Evolutionary conservation across 345 rosid species (phyloP), one percentile per base, ranked within the genome.

Genomic region (Moricandia moricandioides): DNA sequence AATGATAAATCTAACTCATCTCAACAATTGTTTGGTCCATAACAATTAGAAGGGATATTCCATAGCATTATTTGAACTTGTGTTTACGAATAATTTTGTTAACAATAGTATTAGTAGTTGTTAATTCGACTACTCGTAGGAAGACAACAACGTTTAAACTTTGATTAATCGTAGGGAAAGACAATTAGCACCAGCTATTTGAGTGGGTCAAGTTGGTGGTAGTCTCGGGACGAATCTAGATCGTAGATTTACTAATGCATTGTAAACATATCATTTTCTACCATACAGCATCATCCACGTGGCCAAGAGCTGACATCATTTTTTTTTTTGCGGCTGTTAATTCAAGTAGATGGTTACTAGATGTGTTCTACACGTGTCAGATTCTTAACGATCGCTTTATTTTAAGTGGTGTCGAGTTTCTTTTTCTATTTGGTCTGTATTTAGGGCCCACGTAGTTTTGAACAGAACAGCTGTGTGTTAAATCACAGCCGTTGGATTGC

Each of bases 191-290:
- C 49, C 59, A 65, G 49, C 78, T 65, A 74, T 13, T 3, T 39
- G 18, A 43, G 59, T 43, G 26, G 71, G 57, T 18, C 52, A 74
- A 60, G 62, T 75, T 67, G 73, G 26, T 34, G 69, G 26, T 34
- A 63, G 63, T 75, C 62, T 75, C 69, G 79, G 60, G 68, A 75
- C 79, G 69, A 67, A 75, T 67, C 73, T 67, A 75, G 73, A 60
- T 67, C 54, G 72, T 67, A 74, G 29, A 56, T 11, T 47, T 24
- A 56, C 33, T 56, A 29, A 56, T n/a, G 2, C 8, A 47, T 47
- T 47, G 8, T 47, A 47, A 45, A 47, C 52, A 29, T 39, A 65
- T 56, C 59, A 12, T 31, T 30, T 3, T 33, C 33, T 11, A 55
- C 57, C 72, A 30, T 10, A 18, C 5, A 8, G n/a, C 13, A 59